Base-by-base conservation (phyloP, 306 rosid genomes). In the Hippophae tibetana region DNA sequence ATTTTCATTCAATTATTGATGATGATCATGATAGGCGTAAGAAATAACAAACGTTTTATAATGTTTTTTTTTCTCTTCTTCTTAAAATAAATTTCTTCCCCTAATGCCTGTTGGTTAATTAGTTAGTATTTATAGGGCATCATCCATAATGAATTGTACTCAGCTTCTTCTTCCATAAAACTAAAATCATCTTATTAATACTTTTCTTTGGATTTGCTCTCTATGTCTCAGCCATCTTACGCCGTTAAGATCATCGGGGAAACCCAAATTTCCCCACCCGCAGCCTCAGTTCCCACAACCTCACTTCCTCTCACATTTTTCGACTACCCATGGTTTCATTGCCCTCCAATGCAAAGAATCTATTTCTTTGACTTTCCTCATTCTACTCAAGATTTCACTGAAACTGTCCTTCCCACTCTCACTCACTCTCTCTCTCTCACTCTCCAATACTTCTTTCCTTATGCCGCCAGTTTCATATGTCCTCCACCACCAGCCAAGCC, bases 401-500 rank as follows among this genome's bases (percentile, higher is more conserved):
- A 61, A 10, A 6, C 62, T 4, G 7, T 60, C 59, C 65, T 79
- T 11, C 84, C 78, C 13, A 6, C 60, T 40, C 68, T 79, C 51
- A 75, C 68, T 47, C 55, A 45, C 61, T 61, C 81, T 9, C 81
- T 79, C 60, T 68, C 76, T 42, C 70, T 74, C 25, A 31, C 75
- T 49, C 78, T 74, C 67, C 70, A 40, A 6, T 72, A 48, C 70
- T 79, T 74, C 10, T 79, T 64, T 8, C 84, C 81, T 3, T 46
- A 60, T n/a, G 69, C 67, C 4, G 66, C 43, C 0, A 48, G 65
- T 26, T 64, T 71, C 47, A 26, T 72, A 10, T 46, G 60, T 51
- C 76, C 78, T 8, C 71, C 78, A 14, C 69, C 59, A 0, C 73
- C 84, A 7, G 8, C 43, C 18, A 60, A 27, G 13, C 78, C 84